A percentile compares a stretch with the other conserved stretches of the same genome.
Conservation (phyloP, 257 asterid species). For the Nicotiana otophora region DNA sequence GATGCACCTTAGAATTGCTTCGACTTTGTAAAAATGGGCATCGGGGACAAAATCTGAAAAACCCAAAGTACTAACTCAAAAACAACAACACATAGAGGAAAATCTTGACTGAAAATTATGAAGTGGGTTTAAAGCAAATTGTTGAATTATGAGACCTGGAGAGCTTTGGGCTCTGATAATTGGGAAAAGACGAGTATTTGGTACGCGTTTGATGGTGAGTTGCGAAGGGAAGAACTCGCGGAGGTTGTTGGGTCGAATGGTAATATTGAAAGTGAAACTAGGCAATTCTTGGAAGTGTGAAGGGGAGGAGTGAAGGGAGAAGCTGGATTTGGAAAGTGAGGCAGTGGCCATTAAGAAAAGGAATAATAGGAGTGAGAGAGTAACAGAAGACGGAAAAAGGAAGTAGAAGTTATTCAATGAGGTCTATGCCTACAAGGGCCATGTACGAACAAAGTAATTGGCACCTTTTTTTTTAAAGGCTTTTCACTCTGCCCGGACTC, state of each 20-base stretch:
- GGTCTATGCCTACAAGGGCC: too few species aligned
- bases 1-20: slow-evolving; percentile 79
- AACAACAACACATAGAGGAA: neutral
- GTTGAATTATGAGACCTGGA: slow-evolving; percentile 23
- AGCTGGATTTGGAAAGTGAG: neutral
- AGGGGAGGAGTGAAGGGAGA: neutral
- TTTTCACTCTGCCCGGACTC: too few species aligned
- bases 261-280: slow-evolving; percentile 12
- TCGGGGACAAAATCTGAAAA: slow-evolving; percentile 58
- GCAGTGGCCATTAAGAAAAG: neutral
- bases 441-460: too few species aligned
- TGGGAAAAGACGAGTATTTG: slow-evolving; percentile 27
- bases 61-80: neutral
- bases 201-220: slow-evolving; percentile 19
- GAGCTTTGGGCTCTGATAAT: slow-evolving; percentile 42
- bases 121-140: neutral
- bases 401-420: too few species aligned
- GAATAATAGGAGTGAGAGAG: too few species aligned
- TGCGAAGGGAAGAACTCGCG: slow-evolving; percentile 24
- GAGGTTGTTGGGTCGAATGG: slow-evolving; percentile 13
- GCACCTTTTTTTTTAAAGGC: too few species aligned
- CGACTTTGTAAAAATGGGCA: slow-evolving; percentile 79
- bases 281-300: slow-evolving; percentile 8
- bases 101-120: neutral
- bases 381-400: too few species aligned